Evolutionary conservation across 306 rosid species (phyloP).

Genomic region (Medicago ruthenica): DNA sequence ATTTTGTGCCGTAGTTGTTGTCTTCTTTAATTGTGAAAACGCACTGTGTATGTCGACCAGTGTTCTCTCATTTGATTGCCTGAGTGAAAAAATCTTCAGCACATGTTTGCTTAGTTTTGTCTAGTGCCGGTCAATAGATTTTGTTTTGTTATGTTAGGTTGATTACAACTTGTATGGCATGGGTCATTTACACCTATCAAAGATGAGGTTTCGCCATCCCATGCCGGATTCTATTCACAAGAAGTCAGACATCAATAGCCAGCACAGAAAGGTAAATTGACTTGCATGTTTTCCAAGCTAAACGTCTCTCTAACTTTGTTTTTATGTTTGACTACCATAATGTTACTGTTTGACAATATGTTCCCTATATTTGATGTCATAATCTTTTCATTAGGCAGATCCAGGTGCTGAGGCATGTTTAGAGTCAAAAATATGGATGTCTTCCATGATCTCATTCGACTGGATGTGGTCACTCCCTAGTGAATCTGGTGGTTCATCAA

Average conservation of each 20-base stretch:
- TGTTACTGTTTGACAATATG: conserved; percentile 25
- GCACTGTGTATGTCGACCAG: conserved; percentile 17
- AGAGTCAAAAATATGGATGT: conserved; percentile 65
- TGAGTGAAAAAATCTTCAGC: conserved; percentile 9
- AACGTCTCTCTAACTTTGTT: conserved; percentile 40
- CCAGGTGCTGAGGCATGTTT: conserved; percentile 46
- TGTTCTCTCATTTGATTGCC: conserved; percentile 31
- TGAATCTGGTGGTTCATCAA: conserved; percentile 52
- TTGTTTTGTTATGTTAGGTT: conserved; percentile 45
- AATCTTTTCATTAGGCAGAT: conserved; percentile 66
- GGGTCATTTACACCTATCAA: conserved; percentile 82
- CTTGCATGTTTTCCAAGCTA: conserved; percentile 48
- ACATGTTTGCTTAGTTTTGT: conserved; percentile 30
- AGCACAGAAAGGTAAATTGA: conserved; percentile 47
- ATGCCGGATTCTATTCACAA: conserved; percentile 56
- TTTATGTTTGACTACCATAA: conserved; percentile 16
- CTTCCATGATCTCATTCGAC: conserved; percentile 62
- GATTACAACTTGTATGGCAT: conserved; percentile 83
- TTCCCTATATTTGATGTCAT: conserved; percentile 38
- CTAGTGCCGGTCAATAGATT: conserved; percentile 19
- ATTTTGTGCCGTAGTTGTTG: conserved; percentile 5
- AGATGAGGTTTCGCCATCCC: conserved; percentile 82
- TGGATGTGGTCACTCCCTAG: conserved; percentile 68
- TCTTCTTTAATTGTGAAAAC: conserved; percentile 28
- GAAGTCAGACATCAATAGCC: conserved; percentile 48